phyloP scores from a whole-genome alignment of 2,329 filamentous ascomycete genomes.

The Botrytis sinoallii region DNA sequence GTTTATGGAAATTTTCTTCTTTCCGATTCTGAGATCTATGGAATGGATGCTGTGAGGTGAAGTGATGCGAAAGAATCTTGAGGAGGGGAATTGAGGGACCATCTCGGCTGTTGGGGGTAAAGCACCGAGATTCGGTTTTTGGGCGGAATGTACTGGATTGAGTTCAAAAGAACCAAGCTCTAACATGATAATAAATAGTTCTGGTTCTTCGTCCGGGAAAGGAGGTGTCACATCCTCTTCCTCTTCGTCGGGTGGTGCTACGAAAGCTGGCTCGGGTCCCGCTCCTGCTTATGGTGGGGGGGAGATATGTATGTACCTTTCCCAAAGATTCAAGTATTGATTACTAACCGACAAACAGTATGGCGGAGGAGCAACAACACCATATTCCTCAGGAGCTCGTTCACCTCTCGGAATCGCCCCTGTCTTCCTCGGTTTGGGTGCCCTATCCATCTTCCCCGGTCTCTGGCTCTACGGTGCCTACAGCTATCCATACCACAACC shows the following conservation, averaged over 20 bases:
- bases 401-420: conserved; percentile 51
- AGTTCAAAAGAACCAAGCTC: background rate
- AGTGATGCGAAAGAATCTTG: background rate
- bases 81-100: background rate
- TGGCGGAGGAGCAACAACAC: conserved; percentile 58
- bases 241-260: conserved; percentile 47
- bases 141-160: background rate
- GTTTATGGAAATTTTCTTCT: conserved; percentile 26
- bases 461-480: conserved; percentile 64
- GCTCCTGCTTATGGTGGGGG: conserved; percentile 57
- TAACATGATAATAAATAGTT: conserved; percentile 18
- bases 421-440: conserved; percentile 50
- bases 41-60: background rate
- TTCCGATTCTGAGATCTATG: background rate
- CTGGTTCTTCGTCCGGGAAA: conserved; percentile 26
- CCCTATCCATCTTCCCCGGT: conserved; percentile 47
- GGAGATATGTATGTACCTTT: conserved; percentile 43
- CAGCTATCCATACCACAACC: conserved; percentile 55
- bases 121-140: background rate
- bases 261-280: conserved; percentile 56
- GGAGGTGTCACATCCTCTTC: conserved; percentile 29
- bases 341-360: conserved; percentile 42
- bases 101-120: background rate
- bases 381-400: conserved; percentile 56
- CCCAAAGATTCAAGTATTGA: background rate